phyloP scores from a whole-genome alignment of 148 eudicot species.

The Dysphania ambrosioides region DNA sequence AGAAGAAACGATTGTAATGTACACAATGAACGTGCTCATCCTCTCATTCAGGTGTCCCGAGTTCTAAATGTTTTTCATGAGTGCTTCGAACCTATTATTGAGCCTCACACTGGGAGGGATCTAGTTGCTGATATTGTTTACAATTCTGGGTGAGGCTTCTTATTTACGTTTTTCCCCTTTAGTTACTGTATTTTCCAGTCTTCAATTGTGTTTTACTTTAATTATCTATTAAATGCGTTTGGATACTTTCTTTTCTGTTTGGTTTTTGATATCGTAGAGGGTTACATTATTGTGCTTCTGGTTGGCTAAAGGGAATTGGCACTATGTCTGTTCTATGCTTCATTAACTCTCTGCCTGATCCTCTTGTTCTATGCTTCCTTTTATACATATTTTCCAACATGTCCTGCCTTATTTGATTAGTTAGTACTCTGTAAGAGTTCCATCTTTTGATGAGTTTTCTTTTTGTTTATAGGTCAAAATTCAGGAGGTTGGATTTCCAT shows the following conservation, averaged over 20 bases:
- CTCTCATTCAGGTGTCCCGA: constrained; percentile 40
- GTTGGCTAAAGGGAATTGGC: no score
- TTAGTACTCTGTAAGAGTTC: no score
- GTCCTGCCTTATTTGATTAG: no score
- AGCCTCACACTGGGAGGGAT: constrained; percentile 46
- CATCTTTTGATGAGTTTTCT: constrained; percentile 5
- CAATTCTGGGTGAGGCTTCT: constrained; percentile 46
- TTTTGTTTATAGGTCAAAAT: constrained; percentile 37
- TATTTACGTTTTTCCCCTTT: background rate
- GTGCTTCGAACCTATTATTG: constrained; percentile 49
- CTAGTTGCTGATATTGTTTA: constrained; percentile 52
- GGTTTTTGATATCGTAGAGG: background rate
- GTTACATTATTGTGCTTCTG: background rate
- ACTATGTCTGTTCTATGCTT: background rate
- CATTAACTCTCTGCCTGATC: background rate
- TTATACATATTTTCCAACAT: no score
- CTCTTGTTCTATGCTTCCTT: background rate
- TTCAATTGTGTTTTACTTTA: no score
- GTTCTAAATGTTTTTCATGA: constrained; percentile 43
- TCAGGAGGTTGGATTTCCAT: constrained; percentile 45
- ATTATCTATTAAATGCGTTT: background rate
- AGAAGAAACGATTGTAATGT: constrained; percentile 48
- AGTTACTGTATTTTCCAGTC: background rate
- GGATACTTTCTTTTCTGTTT: constrained; percentile 6
- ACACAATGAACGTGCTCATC: constrained; percentile 42